Percentiles rank a stretch among this genome's conserved stretches.
Conservation (phyloP, 768 basidiomycete genomes). For the Amyloporia xantha region DNA sequence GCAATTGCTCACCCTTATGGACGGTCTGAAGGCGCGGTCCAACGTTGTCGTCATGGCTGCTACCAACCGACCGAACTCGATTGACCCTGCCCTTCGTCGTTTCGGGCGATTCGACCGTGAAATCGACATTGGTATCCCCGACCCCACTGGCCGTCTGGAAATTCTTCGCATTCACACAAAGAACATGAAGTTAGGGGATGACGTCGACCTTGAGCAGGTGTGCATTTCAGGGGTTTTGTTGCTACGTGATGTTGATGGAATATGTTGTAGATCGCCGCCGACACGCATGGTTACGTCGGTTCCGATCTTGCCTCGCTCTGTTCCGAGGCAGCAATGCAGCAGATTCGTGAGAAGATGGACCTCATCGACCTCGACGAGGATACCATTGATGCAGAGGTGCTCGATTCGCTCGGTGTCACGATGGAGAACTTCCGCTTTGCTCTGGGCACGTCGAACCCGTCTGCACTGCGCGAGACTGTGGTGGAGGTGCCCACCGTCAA, state of each 20-base stretch:
- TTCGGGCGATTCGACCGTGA: constrained; percentile 99
- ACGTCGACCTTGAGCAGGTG: constrained; percentile 95
- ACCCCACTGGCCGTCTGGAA: constrained; percentile 97
- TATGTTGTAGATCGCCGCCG: constrained; percentile 79
- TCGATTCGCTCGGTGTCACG: constrained; percentile 97
- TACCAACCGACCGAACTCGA: constrained; percentile 97
- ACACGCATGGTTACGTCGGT: constrained; percentile 99
- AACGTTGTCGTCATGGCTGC: constrained; percentile 99
- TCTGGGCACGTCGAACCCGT: constrained; percentile 94
- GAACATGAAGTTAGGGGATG: constrained; percentile 98
- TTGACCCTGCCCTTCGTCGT: constrained; percentile 96
- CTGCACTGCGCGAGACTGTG: constrained; percentile 97
- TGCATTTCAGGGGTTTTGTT: constrained; percentile 3
- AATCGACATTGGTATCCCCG: constrained; percentile 98
- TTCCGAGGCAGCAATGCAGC: constrained; percentile 99
- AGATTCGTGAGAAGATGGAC: constrained; percentile 99
- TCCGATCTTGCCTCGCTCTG: constrained; percentile 96
- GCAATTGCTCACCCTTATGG: constrained; percentile 97
- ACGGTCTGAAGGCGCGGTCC: constrained; percentile 95
- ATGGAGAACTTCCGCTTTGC: constrained; percentile 99
- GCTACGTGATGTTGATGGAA: neutral
- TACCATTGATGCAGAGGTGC: constrained; percentile 98
- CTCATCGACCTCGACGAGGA: constrained; percentile 94
- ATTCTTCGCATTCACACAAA: constrained; percentile 99
- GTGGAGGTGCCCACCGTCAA: constrained; percentile 98